A percentile compares a stretch with the other conserved stretches of the same genome.
These are phyloP conservation scores for Orychophragmus violaceus DNA, from an alignment of 345 rosid species.

Conservation along the genomic window DNA sequence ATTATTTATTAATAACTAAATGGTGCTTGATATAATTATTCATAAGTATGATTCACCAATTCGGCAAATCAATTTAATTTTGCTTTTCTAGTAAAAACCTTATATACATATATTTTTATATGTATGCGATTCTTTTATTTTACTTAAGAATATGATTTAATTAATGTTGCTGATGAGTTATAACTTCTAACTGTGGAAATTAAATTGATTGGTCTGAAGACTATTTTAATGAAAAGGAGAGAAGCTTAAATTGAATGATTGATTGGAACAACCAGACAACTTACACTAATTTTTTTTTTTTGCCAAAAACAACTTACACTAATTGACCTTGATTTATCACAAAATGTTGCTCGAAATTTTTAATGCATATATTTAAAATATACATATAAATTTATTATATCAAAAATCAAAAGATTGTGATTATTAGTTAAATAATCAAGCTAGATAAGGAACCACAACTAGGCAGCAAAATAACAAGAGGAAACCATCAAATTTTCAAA, in stretches of 20 bases:
- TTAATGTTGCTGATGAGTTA: not conserved
- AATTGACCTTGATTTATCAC: slow-evolving; percentile 16
- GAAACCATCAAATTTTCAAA: slow-evolving; percentile 63
- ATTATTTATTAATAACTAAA: not conserved
- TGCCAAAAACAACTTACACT: slow-evolving; percentile 10
- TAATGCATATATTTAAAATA: not conserved
- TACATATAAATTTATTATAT: not conserved
- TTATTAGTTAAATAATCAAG: slow-evolving; percentile 26
- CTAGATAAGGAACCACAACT: slow-evolving; percentile 48
- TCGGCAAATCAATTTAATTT: not conserved
- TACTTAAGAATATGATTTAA: not conserved
- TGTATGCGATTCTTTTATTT: not conserved
- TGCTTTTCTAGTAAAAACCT: too few relatives aligned
- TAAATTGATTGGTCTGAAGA: not conserved
- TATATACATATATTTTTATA: too few relatives aligned
- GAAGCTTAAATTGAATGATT: slow-evolving; percentile 1
- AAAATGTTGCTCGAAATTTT: not conserved
- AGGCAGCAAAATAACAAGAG: slow-evolving; percentile 62
- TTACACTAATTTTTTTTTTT: slow-evolving; percentile 12
- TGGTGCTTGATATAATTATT: not conserved
- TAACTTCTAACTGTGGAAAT: not conserved
- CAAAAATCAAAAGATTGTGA: not conserved
- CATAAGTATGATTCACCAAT: not conserved
- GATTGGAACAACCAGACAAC: slow-evolving; percentile 22
- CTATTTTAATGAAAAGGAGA: not conserved